phyloP scores from a whole-genome alignment of 352 stramenopile genomes.

The Elongisporangium undulatum region DNA sequence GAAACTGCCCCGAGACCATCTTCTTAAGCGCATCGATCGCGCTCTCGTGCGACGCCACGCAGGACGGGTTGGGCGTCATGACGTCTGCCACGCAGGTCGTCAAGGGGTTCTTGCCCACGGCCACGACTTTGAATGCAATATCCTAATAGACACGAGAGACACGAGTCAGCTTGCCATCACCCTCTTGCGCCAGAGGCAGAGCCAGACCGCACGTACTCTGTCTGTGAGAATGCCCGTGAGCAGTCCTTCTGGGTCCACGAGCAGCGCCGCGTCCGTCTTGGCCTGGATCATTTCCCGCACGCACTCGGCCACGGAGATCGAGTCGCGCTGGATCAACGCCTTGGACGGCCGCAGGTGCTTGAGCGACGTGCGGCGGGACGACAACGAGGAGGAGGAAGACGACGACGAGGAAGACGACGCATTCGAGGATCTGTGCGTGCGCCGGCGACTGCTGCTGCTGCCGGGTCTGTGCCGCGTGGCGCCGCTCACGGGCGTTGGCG shows the following conservation, averaged over 20 bases:
- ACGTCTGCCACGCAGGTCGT: conserved; percentile 82
- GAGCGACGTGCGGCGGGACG: conserved; percentile 16
- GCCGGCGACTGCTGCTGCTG: background rate
- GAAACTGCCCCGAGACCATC: conserved; percentile 96
- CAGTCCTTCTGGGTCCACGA: conserved; percentile 83
- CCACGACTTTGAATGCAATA: conserved; percentile 92
- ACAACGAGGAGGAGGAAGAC: conserved; percentile 11
- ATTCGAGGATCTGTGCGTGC: conserved; percentile 7
- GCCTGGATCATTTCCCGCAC: conserved; percentile 86
- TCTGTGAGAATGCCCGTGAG: conserved; percentile 96
- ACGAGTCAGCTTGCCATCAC: background rate
- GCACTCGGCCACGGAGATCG: conserved; percentile 63
- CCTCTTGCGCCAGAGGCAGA: background rate
- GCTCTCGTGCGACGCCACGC: conserved; percentile 88
- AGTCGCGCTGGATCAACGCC: conserved; percentile 71
- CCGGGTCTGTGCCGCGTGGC: background rate
- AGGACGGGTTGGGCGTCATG: conserved; percentile 95
- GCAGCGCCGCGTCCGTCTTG: conserved; percentile 90
- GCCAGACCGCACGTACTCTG: conserved; percentile 49
- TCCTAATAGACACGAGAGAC: conserved; percentile 60
- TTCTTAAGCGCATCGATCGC: conserved; percentile 95
- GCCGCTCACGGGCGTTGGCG: background rate
- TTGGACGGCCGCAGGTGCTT: conserved; percentile 62
- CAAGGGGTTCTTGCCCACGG: conserved; percentile 75
- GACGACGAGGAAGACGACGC: conserved; percentile 2